A percentile compares a stretch with the other conserved stretches of the same genome.
Evolutionary conservation across 305 asterid species (phyloP).

Genomic region (Plantago lanceolata): DNA sequence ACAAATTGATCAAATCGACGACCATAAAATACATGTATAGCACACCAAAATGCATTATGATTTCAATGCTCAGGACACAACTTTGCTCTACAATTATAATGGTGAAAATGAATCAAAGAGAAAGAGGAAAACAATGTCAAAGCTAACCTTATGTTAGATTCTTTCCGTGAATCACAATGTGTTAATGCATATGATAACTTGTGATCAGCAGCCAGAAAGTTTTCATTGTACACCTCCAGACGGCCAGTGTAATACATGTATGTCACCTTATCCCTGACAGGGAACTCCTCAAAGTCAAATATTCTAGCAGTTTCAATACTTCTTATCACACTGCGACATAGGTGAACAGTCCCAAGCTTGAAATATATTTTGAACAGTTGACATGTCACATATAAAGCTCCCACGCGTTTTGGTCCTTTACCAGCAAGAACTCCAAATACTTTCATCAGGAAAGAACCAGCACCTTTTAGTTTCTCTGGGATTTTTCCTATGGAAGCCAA

Average conservation of each 20-base stretch:
- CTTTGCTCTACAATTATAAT: slow-evolving; percentile 16
- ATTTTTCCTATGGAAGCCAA: slow-evolving; percentile 78
- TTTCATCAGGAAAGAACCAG: slow-evolving; percentile 96
- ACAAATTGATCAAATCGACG: too few relatives aligned
- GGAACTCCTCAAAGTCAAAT: slow-evolving; percentile 93
- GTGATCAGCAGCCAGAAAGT: slow-evolving; percentile 83
- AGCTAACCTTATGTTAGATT: slow-evolving; percentile 71
- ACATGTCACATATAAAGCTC: slow-evolving; percentile 88
- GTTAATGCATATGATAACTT: slow-evolving; percentile 85
- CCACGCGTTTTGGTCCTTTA: slow-evolving; percentile 90
- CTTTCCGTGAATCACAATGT: slow-evolving; percentile 56
- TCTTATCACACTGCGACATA: slow-evolving; percentile 91
- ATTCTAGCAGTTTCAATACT: slow-evolving; percentile 92
- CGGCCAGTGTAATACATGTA: slow-evolving; percentile 99
- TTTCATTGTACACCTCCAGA: slow-evolving; percentile 91
- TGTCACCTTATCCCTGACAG: slow-evolving; percentile 87
- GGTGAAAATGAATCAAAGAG: slow-evolving; percentile 11
- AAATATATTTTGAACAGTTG: slow-evolving; percentile 85
- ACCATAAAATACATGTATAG: too few relatives aligned
- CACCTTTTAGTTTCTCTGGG: slow-evolving; percentile 85
- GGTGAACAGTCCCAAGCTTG: slow-evolving; percentile 90
- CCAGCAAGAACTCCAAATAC: slow-evolving; percentile 95
- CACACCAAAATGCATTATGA: too few relatives aligned
- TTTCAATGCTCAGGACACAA: too few relatives aligned
- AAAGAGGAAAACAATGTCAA: slow-evolving; percentile 6